These are phyloP conservation scores for Plantago ovata DNA, from an alignment of 257 asterid species.

Conservation along the genomic window DNA sequence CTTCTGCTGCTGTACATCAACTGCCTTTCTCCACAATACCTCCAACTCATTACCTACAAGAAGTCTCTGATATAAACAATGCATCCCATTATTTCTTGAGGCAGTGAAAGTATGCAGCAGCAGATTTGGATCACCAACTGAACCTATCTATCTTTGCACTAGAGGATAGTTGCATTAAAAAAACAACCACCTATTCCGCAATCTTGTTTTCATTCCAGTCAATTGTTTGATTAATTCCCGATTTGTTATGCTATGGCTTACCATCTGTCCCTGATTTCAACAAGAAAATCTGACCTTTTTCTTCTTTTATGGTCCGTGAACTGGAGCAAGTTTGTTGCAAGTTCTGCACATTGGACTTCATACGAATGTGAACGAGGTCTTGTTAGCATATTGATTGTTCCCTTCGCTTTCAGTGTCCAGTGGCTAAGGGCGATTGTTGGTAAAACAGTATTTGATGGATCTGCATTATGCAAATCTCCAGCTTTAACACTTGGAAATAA, in stretches of 20 bases:
- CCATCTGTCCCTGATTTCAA: neutral
- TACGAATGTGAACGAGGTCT: neutral
- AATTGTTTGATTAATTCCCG: neutral
- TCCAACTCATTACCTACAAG: slow-evolving; percentile 33
- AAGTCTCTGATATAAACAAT: slow-evolving; percentile 32
- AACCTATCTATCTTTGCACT: slow-evolving; percentile 5
- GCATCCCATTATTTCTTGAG: slow-evolving; percentile 35
- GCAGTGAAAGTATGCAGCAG: slow-evolving; percentile 30
- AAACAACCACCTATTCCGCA: neutral
- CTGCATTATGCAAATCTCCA: neutral
- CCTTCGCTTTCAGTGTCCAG: neutral
- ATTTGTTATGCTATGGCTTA: neutral
- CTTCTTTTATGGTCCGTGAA: neutral
- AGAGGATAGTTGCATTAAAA: slow-evolving; percentile 22
- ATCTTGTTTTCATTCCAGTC: slow-evolving; percentile 6
- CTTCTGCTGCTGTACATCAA: slow-evolving; percentile 48
- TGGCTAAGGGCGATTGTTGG: neutral
- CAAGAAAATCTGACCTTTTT: neutral
- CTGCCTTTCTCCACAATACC: slow-evolving; percentile 29
- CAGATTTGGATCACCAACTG: slow-evolving; percentile 5
- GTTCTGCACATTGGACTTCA: neutral
- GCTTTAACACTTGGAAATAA: no score
- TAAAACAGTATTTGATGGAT: neutral
- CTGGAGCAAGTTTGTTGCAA: neutral
- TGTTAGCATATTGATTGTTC: neutral